Conservation (phyloP, 495 filamentous ascomycete genomes). For the Beverwykella pulmonaria region DNA sequence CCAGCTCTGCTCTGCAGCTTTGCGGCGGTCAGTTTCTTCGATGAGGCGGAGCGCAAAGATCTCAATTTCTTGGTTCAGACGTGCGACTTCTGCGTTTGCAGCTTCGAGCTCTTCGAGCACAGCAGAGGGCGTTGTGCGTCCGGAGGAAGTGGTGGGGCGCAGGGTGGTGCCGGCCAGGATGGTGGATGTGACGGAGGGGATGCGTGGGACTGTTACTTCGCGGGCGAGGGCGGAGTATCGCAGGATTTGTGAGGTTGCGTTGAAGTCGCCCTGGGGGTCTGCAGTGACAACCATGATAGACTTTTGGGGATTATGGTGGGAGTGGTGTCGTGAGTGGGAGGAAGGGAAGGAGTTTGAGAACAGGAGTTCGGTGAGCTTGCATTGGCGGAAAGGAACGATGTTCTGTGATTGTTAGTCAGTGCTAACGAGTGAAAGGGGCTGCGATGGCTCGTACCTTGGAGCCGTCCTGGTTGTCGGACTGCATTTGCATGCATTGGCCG, state of each 20-base stretch:
- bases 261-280: conserved; percentile 91
- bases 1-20: conserved; percentile 43
- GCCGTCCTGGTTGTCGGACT: conserved; percentile 73
- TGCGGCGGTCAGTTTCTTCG: conserved; percentile 66
- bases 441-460: conserved; percentile 62
- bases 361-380: conserved; percentile 93
- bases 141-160: conserved; percentile 43
- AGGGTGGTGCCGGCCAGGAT: conserved; percentile 54
- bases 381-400: conserved; percentile 89
- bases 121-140: conserved; percentile 54
- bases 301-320: conserved; percentile 67
- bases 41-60: conserved; percentile 56
- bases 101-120: conserved; percentile 69
- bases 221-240: conserved; percentile 92
- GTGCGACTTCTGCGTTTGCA: conserved; percentile 71
- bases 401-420: conserved; percentile 57
- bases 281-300: conserved; percentile 96
- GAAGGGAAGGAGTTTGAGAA: conserved; percentile 89
- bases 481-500: conserved; percentile 95
- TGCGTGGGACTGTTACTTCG: conserved; percentile 88
- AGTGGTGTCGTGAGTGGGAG: conserved; percentile 45
- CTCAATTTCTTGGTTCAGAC: conserved; percentile 75
- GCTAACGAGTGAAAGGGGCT: neutral
- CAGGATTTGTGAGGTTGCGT: conserved; percentile 93
- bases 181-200: conserved; percentile 72